phyloP scores from a whole-genome alignment of 352 stramenopile genomes.

The Phytophthora foliorum region DNA sequence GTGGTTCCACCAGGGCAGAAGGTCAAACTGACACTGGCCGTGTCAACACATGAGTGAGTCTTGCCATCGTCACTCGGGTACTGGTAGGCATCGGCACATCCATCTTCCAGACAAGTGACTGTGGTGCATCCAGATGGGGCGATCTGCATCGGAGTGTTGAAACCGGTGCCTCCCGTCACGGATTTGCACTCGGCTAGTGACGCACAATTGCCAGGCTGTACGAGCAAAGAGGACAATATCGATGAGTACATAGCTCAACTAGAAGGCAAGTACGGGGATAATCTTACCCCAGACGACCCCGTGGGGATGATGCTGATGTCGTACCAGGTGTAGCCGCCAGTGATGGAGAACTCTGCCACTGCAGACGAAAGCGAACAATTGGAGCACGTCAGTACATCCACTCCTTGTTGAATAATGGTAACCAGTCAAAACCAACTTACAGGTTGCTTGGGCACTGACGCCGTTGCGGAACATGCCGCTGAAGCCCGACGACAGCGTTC shows the following conservation, averaged over 20 bases:
- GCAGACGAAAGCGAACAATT: not conserved
- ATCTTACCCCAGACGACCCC: slow-evolving; percentile 36
- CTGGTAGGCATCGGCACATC: slow-evolving; percentile 66
- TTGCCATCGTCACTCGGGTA: slow-evolving; percentile 63
- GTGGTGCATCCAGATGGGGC: slow-evolving; percentile 47
- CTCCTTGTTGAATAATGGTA: slow-evolving; percentile 1
- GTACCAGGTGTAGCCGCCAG: slow-evolving; percentile 48
- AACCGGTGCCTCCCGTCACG: slow-evolving; percentile 54
- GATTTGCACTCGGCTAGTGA: slow-evolving; percentile 52
- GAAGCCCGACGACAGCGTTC: slow-evolving; percentile 47
- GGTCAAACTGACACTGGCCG: slow-evolving; percentile 52
- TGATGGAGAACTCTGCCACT: slow-evolving; percentile 64
- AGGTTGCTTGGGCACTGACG: slow-evolving; percentile 47
- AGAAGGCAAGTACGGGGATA: not conserved
- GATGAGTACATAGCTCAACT: not conserved
- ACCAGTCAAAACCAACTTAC: slow-evolving; percentile 49
- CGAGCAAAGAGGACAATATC: not conserved
- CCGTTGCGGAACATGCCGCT: slow-evolving; percentile 76
- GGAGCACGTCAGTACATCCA: not conserved
- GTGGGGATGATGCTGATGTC: slow-evolving; percentile 68
- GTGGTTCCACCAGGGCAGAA: slow-evolving; percentile 58
- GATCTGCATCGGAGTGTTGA: slow-evolving; percentile 69
- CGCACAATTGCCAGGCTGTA: slow-evolving; percentile 40
- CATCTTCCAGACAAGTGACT: slow-evolving; percentile 47
- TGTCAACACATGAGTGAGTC: slow-evolving; percentile 57